Conservation (phyloP, 305 asterid species). For the Solanum hybrid region DNA sequence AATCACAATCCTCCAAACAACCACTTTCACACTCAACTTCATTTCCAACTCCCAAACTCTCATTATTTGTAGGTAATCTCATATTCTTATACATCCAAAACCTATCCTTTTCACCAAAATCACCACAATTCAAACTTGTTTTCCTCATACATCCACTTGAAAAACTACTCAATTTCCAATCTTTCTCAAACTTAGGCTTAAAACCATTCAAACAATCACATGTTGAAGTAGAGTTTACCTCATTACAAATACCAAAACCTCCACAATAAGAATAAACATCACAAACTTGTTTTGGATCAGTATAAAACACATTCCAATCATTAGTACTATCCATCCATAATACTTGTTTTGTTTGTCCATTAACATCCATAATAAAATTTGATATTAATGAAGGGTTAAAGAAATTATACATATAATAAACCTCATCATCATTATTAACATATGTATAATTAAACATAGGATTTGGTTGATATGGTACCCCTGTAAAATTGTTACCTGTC, state of each 20-base stretch:
- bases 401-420: conserved; percentile 43
- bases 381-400: conserved; percentile 25
- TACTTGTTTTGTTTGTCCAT: conserved; percentile 44
- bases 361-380: conserved; percentile 43
- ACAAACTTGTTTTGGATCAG: conserved; percentile 54
- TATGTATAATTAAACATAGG: conserved; percentile 35
- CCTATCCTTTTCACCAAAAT: neutral
- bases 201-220: conserved; percentile 42
- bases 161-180: conserved; percentile 14
- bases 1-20: conserved; percentile 16
- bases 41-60: neutral
- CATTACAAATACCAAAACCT: conserved; percentile 39
- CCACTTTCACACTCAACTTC: neutral
- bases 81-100: neutral
- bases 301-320: conserved; percentile 46
- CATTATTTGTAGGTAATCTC: conserved; percentile 1
- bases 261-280: conserved; percentile 62
- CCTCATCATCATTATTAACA: conserved; percentile 25
- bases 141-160: conserved; percentile 20
- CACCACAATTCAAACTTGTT: conserved; percentile 9
- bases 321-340: conserved; percentile 25
- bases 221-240: neutral
- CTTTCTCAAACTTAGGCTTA: conserved; percentile 1
- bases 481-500: conserved; percentile 29
- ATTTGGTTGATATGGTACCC: conserved; percentile 51